These are phyloP conservation scores for Adansonia rubrostipa DNA, from an alignment of 441 rosid genomes.

Conservation along the genomic window DNA sequence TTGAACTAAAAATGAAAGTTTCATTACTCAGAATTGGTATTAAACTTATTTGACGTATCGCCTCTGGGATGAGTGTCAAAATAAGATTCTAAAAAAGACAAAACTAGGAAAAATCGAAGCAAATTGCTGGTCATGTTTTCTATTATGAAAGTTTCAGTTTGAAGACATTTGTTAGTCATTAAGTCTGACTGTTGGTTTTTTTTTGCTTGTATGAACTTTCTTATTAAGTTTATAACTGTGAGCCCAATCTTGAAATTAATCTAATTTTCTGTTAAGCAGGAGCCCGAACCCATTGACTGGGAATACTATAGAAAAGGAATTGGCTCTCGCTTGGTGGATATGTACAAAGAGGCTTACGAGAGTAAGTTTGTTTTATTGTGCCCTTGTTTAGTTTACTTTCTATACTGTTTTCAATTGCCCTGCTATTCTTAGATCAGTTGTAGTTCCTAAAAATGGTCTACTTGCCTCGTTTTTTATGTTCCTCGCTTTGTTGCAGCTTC, in stretches of 20 bases:
- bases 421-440: no score
- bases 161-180: not conserved
- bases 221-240: not conserved
- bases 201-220: not conserved
- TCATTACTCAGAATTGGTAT: not conserved
- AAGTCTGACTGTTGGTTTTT: not conserved
- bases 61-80: not conserved
- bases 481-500: no score
- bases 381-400: not conserved
- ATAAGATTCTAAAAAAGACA: not conserved
- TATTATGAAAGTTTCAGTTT: not conserved
- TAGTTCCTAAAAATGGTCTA: no score
- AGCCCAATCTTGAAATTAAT: not conserved
- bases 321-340: constrained; percentile 86
- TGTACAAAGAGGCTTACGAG: constrained; percentile 88
- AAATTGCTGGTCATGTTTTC: not conserved
- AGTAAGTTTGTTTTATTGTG: constrained; percentile 47
- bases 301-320: constrained; percentile 78
- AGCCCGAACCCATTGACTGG: constrained; percentile 93
- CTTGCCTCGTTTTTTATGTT: no score
- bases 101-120: not conserved
- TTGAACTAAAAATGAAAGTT: not conserved
- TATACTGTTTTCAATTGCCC: not conserved
- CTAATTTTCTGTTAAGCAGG: constrained; percentile 49
- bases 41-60: not conserved